phyloP scores from a whole-genome alignment of 179 eudicot genomes.

The Actinidia arguta region DNA sequence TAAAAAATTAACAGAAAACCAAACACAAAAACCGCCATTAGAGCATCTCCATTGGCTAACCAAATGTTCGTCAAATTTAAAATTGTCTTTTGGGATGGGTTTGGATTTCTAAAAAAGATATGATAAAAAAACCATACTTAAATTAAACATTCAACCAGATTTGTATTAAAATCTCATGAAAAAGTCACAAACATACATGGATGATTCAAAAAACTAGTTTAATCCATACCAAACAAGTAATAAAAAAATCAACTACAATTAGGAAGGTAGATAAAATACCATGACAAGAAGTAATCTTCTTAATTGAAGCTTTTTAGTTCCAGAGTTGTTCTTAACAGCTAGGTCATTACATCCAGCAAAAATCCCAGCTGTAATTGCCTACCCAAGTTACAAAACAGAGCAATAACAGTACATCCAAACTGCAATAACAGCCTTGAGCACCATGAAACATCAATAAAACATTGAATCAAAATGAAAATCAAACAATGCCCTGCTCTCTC shows the following conservation, averaged over 20 bases:
- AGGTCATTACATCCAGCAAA: slow-evolving; percentile 59
- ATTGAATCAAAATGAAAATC: neutral
- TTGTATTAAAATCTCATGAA: too few species aligned
- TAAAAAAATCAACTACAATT: neutral
- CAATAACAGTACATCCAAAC: slow-evolving; percentile 10
- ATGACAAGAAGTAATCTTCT: slow-evolving; percentile 53
- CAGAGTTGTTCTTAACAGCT: slow-evolving; percentile 67
- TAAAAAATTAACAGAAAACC: neutral
- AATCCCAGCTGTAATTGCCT: slow-evolving; percentile 68
- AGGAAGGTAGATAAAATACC: slow-evolving; percentile 34
- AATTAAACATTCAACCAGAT: too few species aligned
- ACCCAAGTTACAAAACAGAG: neutral
- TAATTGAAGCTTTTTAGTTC: slow-evolving; percentile 54
- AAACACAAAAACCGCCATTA: neutral
- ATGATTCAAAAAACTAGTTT: too few species aligned
- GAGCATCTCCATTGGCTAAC: too few species aligned
- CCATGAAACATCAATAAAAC: slow-evolving; percentile 1
- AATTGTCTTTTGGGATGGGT: too few species aligned
- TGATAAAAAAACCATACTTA: too few species aligned
- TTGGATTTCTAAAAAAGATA: too few species aligned
- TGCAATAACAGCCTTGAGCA: too few species aligned
- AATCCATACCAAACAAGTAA: neutral
- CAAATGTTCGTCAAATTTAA: too few species aligned
- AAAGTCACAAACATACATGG: too few species aligned
- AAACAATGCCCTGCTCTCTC: too few species aligned